These are phyloP conservation scores for Monosporascus sp. DNA, from an alignment of 2,329 filamentous ascomycete genomes.

Conservation along the genomic window DNA sequence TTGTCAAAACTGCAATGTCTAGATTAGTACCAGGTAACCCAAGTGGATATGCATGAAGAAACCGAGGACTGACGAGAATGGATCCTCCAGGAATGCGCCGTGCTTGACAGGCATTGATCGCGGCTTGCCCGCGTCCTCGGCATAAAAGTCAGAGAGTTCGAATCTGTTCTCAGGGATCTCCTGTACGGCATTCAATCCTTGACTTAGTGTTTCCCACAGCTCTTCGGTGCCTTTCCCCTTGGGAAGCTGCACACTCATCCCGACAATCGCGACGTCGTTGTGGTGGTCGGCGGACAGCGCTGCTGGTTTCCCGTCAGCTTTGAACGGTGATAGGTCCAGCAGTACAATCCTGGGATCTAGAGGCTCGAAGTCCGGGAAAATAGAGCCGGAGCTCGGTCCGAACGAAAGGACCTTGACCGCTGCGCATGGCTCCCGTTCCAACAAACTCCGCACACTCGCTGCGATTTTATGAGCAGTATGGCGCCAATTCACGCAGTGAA, in stretches of 20 bases:
- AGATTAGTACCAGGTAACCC: too few species aligned
- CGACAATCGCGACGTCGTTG: constrained; percentile 4
- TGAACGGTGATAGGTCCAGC: too few species aligned
- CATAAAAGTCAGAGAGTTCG: constrained; percentile 1
- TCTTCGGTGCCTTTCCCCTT: constrained; percentile 1
- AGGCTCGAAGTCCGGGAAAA: too few species aligned
- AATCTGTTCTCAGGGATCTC: constrained; percentile 4
- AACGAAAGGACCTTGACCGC: too few species aligned
- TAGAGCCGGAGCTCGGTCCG: too few species aligned
- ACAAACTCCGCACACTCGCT: too few species aligned
- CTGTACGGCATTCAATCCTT: constrained; percentile 2
- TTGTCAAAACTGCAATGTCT: constrained; percentile 5
- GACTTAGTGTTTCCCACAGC: constrained; percentile 3
- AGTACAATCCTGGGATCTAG: too few species aligned
- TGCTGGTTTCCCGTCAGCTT: too few species aligned
- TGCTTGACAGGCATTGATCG: constrained; percentile 3
- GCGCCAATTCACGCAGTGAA: too few species aligned
- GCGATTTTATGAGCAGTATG: too few species aligned
- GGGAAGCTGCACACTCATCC: constrained; percentile 4
- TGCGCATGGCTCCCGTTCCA: too few species aligned
- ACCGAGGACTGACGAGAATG: constrained; percentile 1
- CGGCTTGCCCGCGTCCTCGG: constrained; percentile 1
- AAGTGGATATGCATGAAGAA: background rate
- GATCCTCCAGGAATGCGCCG: constrained; percentile 4
- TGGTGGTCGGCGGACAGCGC: background rate